Evolutionary conservation across 2,329 filamentous ascomycete species (phyloP).

Genomic region (Exophiala spinifera): DNA sequence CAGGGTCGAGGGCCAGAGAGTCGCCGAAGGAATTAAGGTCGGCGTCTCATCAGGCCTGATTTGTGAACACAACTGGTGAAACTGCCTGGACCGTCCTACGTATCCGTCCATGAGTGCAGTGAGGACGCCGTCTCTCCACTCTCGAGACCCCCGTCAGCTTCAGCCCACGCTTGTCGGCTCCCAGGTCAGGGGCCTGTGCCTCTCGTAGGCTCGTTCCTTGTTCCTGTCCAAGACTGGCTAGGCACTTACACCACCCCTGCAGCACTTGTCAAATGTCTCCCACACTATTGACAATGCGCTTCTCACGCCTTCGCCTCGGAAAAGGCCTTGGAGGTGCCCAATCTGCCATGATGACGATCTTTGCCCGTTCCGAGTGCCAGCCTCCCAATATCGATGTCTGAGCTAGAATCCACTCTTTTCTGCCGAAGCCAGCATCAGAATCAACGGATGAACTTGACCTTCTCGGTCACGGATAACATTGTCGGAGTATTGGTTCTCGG

Average conservation of each 20-base stretch:
- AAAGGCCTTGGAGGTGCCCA: neutral
- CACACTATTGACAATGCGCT: neutral
- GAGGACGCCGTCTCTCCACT: no score
- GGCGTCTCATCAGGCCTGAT: no score
- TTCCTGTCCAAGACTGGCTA: neutral
- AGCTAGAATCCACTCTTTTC: neutral
- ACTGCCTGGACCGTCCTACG: no score
- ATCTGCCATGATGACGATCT: constrained; percentile 1
- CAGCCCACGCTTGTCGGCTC: neutral
- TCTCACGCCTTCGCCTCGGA: neutral
- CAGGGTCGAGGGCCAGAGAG: no score
- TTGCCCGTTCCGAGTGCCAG: neutral
- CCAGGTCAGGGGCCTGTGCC: neutral
- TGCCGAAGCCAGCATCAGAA: neutral
- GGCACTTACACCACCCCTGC: constrained; percentile 4
- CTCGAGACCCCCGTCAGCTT: no score
- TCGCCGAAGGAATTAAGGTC: no score
- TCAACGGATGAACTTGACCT: neutral
- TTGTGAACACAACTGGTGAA: no score
- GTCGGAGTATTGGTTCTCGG: neutral
- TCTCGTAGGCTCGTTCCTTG: neutral
- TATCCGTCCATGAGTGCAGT: no score
- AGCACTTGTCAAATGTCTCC: neutral
- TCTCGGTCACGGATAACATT: no score
- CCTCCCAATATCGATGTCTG: neutral